phyloP scores from a whole-genome alignment of 306 rosid genomes.

The Dalbergia cultrata region DNA sequence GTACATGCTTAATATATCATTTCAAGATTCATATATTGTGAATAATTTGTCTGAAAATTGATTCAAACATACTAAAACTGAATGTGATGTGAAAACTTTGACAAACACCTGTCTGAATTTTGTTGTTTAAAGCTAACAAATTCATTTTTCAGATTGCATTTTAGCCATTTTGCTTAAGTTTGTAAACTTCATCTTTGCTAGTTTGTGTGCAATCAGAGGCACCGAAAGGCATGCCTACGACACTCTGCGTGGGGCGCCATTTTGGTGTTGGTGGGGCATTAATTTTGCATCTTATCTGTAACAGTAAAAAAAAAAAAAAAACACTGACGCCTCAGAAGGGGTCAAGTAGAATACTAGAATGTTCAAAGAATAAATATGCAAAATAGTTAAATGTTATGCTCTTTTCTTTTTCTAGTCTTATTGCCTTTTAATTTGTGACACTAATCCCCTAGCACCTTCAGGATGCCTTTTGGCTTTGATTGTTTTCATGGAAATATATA shows the following conservation, averaged over 20 bases:
- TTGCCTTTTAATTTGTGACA: neutral
- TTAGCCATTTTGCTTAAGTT: conserved; percentile 7
- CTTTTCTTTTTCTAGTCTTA: neutral
- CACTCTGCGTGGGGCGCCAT: neutral
- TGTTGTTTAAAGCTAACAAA: neutral
- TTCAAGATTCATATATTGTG: neutral
- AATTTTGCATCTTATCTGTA: conserved; percentile 1
- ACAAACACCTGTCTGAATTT: neutral
- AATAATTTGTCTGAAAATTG: neutral
- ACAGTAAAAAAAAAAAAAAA: neutral
- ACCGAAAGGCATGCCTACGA: neutral
- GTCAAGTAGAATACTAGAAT: neutral
- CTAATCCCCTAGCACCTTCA: neutral
- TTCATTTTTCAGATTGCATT: neutral
- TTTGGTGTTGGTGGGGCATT: neutral
- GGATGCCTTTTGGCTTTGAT: neutral
- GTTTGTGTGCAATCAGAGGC: neutral
- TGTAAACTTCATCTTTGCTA: conserved; percentile 3
- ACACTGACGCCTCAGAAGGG: neutral
- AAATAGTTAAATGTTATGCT: neutral
- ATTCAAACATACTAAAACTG: conserved; percentile 11
- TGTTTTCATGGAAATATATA: neutral
- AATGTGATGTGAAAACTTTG: neutral
- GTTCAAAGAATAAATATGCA: neutral
- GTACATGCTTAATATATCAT: neutral